These are phyloP conservation scores for Rhododendron simsii DNA, from an alignment of 148 eudicot genomes.

Conservation along the genomic window DNA sequence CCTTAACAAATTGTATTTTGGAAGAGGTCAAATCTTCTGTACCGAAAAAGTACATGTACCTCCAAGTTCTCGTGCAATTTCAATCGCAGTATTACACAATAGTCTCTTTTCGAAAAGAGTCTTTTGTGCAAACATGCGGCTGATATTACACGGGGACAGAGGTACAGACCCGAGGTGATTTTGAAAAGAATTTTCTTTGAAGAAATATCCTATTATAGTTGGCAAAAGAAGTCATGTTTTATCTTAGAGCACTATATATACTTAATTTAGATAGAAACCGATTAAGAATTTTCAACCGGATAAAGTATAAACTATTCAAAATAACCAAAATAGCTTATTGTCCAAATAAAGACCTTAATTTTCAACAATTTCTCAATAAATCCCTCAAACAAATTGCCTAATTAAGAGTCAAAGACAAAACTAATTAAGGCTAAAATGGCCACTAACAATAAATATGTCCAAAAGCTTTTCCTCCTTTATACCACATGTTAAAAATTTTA, in stretches of 20 bases:
- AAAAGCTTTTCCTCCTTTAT: neutral
- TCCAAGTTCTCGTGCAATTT: no score
- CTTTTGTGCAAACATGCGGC: neutral
- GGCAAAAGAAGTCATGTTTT: neutral
- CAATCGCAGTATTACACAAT: no score
- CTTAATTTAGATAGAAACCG: neutral
- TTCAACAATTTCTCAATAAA: neutral
- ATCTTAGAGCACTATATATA: neutral
- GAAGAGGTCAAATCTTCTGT: no score
- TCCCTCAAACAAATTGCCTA: neutral
- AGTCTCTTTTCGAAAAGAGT: no score
- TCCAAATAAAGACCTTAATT: neutral
- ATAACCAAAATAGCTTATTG: neutral
- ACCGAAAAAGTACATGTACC: no score
- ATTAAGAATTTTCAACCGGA: neutral
- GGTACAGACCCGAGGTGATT: neutral
- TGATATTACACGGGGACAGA: no score
- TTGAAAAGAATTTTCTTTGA: neutral
- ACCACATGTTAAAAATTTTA: neutral
- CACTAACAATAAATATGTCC: neutral
- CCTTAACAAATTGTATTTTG: neutral
- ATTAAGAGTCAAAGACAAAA: neutral
- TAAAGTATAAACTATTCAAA: neutral
- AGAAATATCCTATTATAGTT: neutral
- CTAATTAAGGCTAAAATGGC: constrained; percentile 6